A percentile compares a stretch with the other conserved stretches of the same genome.
Evolutionary conservation across 371 early-diverging fungal genomes (phyloP).

Genomic region (Apophysomyces variabilis): DNA sequence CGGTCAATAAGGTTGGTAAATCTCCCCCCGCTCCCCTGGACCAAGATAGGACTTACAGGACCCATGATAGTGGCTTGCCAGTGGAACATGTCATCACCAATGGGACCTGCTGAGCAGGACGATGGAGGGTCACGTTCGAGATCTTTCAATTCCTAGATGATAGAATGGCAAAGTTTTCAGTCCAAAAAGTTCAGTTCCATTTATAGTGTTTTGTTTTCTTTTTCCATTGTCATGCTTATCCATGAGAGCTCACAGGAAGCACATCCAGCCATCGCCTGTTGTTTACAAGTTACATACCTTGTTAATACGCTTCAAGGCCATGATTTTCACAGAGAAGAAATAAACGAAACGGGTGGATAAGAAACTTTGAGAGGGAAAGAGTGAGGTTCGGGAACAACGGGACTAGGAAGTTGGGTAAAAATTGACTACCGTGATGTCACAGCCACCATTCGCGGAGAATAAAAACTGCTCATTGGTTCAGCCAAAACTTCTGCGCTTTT

Average conservation of each 20-base stretch:
- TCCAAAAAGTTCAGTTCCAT: too few species aligned
- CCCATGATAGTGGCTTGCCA: conserved; percentile 98
- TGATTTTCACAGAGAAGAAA: conserved; percentile 30
- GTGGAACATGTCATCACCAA: conserved; percentile 88
- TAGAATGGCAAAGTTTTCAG: background rate
- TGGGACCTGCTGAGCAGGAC: conserved; percentile 93
- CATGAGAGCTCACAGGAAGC: background rate
- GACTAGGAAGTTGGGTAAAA: background rate
- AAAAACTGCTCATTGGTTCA: background rate
- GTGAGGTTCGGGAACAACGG: background rate
- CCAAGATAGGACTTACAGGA: conserved; percentile 69
- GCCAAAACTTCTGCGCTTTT: background rate
- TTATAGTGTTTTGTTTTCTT: too few species aligned
- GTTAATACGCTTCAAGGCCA: conserved; percentile 94
- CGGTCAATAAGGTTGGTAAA: conserved; percentile 4
- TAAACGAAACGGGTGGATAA: conserved; percentile 16
- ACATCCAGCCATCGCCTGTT: background rate
- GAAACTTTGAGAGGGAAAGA: conserved; percentile 13
- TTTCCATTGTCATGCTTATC: conserved; percentile 1
- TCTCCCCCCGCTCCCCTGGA: background rate
- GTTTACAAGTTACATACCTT: conserved; percentile 65
- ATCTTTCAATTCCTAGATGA: conserved; percentile 89
- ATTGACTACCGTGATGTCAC: background rate
- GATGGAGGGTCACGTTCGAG: conserved; percentile 95
- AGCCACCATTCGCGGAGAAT: background rate